Conservation (phyloP, 1,284 basidiomycete genomes). For the Moesziomyces antarcticus region DNA sequence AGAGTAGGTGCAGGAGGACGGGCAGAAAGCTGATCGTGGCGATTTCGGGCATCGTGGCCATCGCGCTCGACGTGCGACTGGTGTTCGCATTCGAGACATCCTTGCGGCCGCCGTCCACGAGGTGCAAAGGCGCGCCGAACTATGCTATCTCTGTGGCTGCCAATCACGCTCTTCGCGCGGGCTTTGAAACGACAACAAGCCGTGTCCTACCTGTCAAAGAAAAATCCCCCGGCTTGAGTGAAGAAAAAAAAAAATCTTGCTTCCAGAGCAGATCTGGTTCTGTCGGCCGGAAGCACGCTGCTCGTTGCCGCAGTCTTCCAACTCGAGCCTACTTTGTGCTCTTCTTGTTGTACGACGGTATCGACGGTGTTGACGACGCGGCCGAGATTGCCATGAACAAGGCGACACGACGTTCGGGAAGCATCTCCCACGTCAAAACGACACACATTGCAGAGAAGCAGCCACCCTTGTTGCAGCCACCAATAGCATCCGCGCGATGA, state of each 20-base stretch:
- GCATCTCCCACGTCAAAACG: neutral
- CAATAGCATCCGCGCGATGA: neutral
- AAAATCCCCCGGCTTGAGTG: neutral
- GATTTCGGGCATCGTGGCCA: neutral
- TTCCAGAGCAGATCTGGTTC: neutral
- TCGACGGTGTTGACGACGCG: too few species aligned
- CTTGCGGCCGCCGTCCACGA: neutral
- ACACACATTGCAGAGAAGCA: neutral
- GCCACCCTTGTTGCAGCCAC: neutral
- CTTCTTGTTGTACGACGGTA: too few species aligned
- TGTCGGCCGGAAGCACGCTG: neutral
- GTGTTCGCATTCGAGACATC: too few species aligned
- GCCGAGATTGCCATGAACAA: neutral
- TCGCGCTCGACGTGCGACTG: neutral
- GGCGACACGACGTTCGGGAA: neutral
- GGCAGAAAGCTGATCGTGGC: too few species aligned
- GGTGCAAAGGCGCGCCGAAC: neutral
- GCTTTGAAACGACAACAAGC: neutral
- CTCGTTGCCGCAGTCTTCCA: neutral
- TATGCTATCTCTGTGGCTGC: neutral
- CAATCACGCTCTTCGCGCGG: neutral
- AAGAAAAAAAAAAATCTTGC: neutral
- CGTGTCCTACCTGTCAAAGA: neutral
- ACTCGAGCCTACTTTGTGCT: neutral
- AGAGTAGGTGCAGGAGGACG: too few species aligned